These are phyloP conservation scores for Trypanosoma conorhini DNA, from an alignment of 208 protist species.

Conservation along the genomic window DNA sequence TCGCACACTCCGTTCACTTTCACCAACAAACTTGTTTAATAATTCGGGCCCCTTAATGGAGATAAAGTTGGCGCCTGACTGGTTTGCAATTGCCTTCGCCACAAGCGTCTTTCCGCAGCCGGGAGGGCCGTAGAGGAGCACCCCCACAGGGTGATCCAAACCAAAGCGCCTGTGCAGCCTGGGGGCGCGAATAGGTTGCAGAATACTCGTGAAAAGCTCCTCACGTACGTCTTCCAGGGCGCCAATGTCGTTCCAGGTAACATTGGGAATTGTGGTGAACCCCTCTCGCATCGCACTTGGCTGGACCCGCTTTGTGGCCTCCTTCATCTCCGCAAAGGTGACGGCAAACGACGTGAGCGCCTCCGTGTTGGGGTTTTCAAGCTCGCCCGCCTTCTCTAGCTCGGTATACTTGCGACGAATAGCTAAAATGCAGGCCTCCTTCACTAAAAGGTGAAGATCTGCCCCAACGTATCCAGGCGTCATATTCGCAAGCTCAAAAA, in stretches of 20 bases:
- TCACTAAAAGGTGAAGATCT: slow-evolving; percentile 96
- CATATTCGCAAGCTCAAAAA: slow-evolving; percentile 92
- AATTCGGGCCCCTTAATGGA: slow-evolving; percentile 94
- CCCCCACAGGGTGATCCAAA: slow-evolving; percentile 82
- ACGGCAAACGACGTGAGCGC: slow-evolving; percentile 69
- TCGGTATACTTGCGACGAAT: slow-evolving; percentile 86
- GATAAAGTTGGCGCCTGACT: slow-evolving; percentile 87
- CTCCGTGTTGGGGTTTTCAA: slow-evolving; percentile 52
- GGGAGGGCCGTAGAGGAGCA: slow-evolving; percentile 93
- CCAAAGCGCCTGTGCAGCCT: slow-evolving; percentile 92
- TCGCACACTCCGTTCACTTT: slow-evolving; percentile 93
- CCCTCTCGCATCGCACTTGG: slow-evolving; percentile 97
- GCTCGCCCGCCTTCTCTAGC: slow-evolving; percentile 39
- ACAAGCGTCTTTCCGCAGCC: slow-evolving; percentile 94
- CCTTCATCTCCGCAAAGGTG: slow-evolving; percentile 79
- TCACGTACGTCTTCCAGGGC: slow-evolving; percentile 94
- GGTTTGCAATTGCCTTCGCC: slow-evolving; percentile 74
- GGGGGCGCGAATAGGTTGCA: slow-evolving; percentile 92
- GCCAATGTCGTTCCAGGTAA: slow-evolving; percentile 98
- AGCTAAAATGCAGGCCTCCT: slow-evolving; percentile 91
- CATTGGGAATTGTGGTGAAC: slow-evolving; percentile 96
- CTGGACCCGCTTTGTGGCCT: slow-evolving; percentile 96
- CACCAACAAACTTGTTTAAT: slow-evolving; percentile 95
- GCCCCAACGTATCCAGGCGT: slow-evolving; percentile 99
- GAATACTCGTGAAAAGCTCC: slow-evolving; percentile 92